A percentile compares a stretch with the other conserved stretches of the same genome.
phyloP scores from a whole-genome alignment of 768 basidiomycete species.

The Coprinopsis strossmayeri region DNA sequence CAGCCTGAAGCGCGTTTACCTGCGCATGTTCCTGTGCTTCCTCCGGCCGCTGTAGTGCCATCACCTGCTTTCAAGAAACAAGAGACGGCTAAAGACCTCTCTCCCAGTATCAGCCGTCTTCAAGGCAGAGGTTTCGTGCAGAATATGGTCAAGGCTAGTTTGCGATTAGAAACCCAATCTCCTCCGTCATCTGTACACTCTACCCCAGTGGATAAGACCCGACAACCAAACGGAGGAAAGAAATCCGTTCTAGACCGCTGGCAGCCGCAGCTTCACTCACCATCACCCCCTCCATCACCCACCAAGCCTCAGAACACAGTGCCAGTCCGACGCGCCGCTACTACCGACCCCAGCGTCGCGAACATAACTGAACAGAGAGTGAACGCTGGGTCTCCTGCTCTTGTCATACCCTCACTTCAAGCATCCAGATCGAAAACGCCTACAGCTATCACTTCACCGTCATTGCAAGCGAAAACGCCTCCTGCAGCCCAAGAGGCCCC shows the following conservation, averaged over 20 bases:
- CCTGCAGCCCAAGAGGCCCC: conserved; percentile 22
- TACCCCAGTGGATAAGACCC: conserved; percentile 25
- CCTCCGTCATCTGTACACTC: conserved; percentile 23
- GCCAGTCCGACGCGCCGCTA: conserved; percentile 31
- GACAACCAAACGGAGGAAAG: conserved; percentile 29
- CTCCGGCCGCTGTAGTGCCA: conserved; percentile 30
- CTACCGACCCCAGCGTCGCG: conserved; percentile 19
- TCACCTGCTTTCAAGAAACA: conserved; percentile 58
- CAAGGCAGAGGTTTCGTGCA: conserved; percentile 86
- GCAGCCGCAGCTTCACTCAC: conserved; percentile 35
- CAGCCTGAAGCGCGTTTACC: conserved; percentile 43
- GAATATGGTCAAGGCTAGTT: conserved; percentile 69
- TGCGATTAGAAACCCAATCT: conserved; percentile 35
- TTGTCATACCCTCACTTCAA: conserved; percentile 11
- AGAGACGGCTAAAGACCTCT: conserved; percentile 58
- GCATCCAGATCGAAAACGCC: no score
- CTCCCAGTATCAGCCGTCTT: conserved; percentile 75
- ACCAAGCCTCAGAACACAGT: conserved; percentile 28
- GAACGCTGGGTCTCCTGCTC: neutral
- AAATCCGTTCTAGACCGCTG: conserved; percentile 68
- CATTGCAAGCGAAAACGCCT: no score
- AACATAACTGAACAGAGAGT: neutral
- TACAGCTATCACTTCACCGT: no score
- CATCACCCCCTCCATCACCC: conserved; percentile 27
- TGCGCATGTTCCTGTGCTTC: conserved; percentile 34